Evolutionary conservation across 306 rosid species (phyloP).

Genomic region (Quercus dentata): DNA sequence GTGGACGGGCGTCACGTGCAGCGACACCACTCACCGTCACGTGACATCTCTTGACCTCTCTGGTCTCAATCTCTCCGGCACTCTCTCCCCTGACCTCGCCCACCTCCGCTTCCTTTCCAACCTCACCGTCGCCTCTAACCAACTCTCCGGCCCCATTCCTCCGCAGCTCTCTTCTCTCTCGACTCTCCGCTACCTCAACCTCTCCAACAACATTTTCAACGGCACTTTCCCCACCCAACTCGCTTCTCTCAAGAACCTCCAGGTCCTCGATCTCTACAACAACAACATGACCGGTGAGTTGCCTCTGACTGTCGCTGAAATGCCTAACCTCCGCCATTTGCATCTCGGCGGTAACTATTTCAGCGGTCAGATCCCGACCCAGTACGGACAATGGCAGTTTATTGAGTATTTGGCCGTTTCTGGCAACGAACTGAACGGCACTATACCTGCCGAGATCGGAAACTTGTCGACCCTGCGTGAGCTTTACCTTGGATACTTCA

Average conservation of each 20-base stretch:
- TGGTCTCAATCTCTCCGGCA: conserved; percentile 52
- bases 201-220: conserved; percentile 77
- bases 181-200: conserved; percentile 55
- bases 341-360: conserved; percentile 90
- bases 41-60: conserved; percentile 65
- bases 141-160: conserved; percentile 66
- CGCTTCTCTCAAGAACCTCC: conserved; percentile 48
- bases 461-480: conserved; percentile 62
- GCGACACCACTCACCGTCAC: conserved; percentile 48
- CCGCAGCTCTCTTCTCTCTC: conserved; percentile 52
- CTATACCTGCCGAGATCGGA: conserved; percentile 77
- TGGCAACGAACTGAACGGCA: conserved; percentile 72
- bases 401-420: conserved; percentile 80
- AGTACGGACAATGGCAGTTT: conserved; percentile 53
- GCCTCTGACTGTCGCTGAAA: conserved; percentile 50
- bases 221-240: conserved; percentile 60
- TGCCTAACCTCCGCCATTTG: conserved; percentile 67
- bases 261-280: conserved; percentile 74
- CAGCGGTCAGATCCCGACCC: conserved; percentile 70
- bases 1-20: conserved; percentile 65
- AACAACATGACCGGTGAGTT: conserved; percentile 75
- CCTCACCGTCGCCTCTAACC: conserved; percentile 50
- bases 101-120: conserved; percentile 58
- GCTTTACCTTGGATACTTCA: conserved; percentile 82
- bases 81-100: conserved; percentile 45